These are phyloP conservation scores for Guillardia theta DNA, from an alignment of 78 protist genomes.

Conservation along the genomic window DNA sequence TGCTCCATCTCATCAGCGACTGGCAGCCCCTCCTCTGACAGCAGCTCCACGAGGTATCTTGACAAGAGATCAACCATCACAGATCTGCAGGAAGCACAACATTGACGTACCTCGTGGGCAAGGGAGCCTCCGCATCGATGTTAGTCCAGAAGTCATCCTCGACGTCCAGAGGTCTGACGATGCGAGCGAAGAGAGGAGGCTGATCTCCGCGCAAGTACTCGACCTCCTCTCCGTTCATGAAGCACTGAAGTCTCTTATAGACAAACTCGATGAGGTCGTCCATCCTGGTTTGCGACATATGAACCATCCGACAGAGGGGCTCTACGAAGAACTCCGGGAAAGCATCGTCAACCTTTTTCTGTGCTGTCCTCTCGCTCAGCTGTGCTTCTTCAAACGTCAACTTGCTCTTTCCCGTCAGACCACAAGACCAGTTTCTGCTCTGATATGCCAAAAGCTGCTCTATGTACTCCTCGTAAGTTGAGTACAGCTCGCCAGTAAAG, in stretches of 20 bases:
- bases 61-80: too few relatives aligned
- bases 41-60: background rate
- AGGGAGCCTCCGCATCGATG: background rate
- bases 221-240: background rate
- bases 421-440: background rate
- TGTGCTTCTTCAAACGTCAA: background rate
- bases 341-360: background rate
- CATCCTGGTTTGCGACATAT: background rate
- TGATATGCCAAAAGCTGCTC: background rate
- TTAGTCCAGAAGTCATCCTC: background rate
- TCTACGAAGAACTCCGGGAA: background rate
- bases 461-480: background rate
- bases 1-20: background rate
- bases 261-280: background rate
- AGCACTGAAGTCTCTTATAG: background rate
- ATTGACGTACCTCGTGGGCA: background rate
- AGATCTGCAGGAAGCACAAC: too few relatives aligned
- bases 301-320: conserved; percentile 15
- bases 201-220: background rate
- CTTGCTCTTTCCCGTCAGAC: background rate
- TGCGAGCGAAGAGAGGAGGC: background rate
- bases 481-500: background rate
- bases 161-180: background rate
- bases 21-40: too few relatives aligned
- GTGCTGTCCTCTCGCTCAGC: background rate